Evolutionary conservation across 495 filamentous ascomycete genomes (phyloP).

Genomic region (Neurospora africana): DNA sequence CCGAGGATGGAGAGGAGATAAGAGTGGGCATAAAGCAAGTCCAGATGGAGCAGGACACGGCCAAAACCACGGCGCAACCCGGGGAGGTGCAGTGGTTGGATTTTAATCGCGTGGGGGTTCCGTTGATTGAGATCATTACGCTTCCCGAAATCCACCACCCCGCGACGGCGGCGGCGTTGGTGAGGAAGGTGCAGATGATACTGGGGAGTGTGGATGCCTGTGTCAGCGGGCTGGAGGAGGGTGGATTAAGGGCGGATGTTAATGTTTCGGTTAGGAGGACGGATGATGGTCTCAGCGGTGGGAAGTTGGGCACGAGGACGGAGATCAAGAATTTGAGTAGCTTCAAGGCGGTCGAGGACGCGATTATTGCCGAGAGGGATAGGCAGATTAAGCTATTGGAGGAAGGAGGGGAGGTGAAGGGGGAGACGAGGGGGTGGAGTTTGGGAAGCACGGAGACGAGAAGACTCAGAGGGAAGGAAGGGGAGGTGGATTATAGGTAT

Average conservation of each 20-base stretch:
- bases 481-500: conserved; percentile 94
- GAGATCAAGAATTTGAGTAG: conserved; percentile 98
- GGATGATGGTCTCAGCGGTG: background rate
- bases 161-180: conserved; percentile 72
- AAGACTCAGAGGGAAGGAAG: conserved; percentile 81
- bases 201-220: conserved; percentile 74
- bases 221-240: conserved; percentile 83
- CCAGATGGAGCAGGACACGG: conserved; percentile 96
- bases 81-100: conserved; percentile 70
- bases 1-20: conserved; percentile 55
- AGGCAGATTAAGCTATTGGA: conserved; percentile 78
- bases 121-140: conserved; percentile 92
- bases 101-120: conserved; percentile 85
- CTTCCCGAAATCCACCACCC: conserved; percentile 75
- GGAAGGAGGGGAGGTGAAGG: conserved; percentile 63
- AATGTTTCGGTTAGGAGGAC: conserved; percentile 74
- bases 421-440: conserved; percentile 91
- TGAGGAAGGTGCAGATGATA: conserved; percentile 78
- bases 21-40: conserved; percentile 77
- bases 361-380: conserved; percentile 80
- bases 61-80: conserved; percentile 75
- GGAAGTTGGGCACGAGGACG: conserved; percentile 39
- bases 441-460: conserved; percentile 69
- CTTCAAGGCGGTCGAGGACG: conserved; percentile 89
- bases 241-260: conserved; percentile 85